phyloP scores from a whole-genome alignment of 2,329 filamentous ascomycete species.

The Leptographium radiaticola region DNA sequence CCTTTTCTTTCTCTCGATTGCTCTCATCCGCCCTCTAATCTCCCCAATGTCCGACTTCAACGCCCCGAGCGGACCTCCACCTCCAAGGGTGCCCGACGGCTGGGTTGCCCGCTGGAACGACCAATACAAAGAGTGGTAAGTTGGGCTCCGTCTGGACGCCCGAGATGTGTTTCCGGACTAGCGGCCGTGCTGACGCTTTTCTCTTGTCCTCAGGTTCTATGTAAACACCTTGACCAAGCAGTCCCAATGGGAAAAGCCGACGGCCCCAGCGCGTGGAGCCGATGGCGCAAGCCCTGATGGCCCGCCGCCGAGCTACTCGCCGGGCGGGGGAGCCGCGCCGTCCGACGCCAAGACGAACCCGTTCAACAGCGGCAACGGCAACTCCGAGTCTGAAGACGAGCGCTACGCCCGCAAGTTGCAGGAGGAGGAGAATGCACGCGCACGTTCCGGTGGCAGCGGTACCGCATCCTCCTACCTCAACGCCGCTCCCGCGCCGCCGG shows the following conservation, averaged over 20 bases:
- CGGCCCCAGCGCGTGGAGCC: slow-evolving; percentile 42
- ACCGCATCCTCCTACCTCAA: slow-evolving; percentile 21
- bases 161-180: no score
- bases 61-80: slow-evolving; percentile 40
- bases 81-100: slow-evolving; percentile 56
- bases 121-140: slow-evolving; percentile 67
- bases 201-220: slow-evolving; percentile 54
- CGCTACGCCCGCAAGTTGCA: slow-evolving; percentile 64
- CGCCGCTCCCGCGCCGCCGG: slow-evolving; percentile 17
- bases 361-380: slow-evolving; percentile 27
- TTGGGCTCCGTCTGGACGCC: neutral
- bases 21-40: neutral
- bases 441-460: slow-evolving; percentile 16
- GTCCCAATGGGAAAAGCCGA: slow-evolving; percentile 84
- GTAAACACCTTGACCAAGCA: slow-evolving; percentile 79
- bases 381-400: slow-evolving; percentile 51
- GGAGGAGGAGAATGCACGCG: slow-evolving; percentile 65
- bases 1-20: no score
- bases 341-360: slow-evolving; percentile 57
- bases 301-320: slow-evolving; percentile 55
- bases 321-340: slow-evolving; percentile 30
- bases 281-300: slow-evolving; percentile 34
- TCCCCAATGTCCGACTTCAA: slow-evolving; percentile 36
- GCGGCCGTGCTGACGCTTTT: neutral
- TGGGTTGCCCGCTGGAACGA: slow-evolving; percentile 81